Evolutionary conservation across 495 filamentous ascomycete species (phyloP).

Genomic region (Penicillium paradoxum): DNA sequence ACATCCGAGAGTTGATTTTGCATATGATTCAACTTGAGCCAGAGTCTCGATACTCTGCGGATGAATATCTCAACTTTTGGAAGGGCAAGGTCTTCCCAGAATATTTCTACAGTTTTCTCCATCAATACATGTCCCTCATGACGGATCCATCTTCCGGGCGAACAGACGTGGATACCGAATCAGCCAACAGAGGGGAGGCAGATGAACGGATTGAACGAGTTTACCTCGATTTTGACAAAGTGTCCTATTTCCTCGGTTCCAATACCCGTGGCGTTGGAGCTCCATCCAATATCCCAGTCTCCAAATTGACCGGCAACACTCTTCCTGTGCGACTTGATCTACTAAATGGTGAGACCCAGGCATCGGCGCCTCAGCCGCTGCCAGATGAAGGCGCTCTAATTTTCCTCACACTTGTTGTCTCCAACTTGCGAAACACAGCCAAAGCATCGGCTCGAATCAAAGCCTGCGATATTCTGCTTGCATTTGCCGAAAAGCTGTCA

Average conservation of each 20-base stretch:
- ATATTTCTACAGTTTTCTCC: conserved; percentile 95
- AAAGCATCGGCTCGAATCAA: conserved; percentile 80
- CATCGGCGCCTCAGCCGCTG: conserved; percentile 29
- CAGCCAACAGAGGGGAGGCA: conserved; percentile 67
- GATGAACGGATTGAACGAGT: conserved; percentile 92
- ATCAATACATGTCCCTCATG: conserved; percentile 94
- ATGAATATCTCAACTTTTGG: conserved; percentile 92
- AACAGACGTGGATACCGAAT: conserved; percentile 54
- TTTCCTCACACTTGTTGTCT: conserved; percentile 81
- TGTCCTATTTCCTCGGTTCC: conserved; percentile 79
- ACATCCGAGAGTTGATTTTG: conserved; percentile 78
- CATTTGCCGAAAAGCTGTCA: conserved; percentile 84
- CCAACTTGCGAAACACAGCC: conserved; percentile 83
- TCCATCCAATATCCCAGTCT: conserved; percentile 17
- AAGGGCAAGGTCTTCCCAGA: conserved; percentile 86
- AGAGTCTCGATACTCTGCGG: conserved; percentile 84
- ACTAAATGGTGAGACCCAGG: conserved; percentile 70
- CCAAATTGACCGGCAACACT: conserved; percentile 35
- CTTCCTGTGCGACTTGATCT: conserved; percentile 84
- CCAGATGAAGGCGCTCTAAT: conserved; percentile 87
- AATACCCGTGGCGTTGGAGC: conserved; percentile 16
- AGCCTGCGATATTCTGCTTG: conserved; percentile 88
- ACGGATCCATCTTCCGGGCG: conserved; percentile 87
- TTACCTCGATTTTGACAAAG: conserved; percentile 94
- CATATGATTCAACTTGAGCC: conserved; percentile 97